These are phyloP conservation scores for Chimonanthus salicifolius DNA, from an alignment of 164 flowering plant species.

Conservation along the genomic window DNA sequence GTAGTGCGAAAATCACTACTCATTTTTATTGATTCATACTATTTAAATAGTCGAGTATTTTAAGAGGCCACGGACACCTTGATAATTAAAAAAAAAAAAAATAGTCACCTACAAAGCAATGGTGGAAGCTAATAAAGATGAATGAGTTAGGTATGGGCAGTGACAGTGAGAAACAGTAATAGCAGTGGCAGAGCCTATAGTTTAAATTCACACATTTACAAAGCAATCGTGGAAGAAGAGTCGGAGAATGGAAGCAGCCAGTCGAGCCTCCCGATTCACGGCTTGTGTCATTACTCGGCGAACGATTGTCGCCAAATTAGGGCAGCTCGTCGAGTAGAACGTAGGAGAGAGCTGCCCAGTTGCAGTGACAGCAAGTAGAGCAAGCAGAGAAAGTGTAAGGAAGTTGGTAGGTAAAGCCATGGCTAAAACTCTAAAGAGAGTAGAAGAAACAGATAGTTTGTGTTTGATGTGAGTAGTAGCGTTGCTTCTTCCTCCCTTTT, in stretches of 20 bases:
- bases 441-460: background rate
- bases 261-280: conserved; percentile 10
- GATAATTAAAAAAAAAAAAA: too few relatives aligned
- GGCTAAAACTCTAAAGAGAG: background rate
- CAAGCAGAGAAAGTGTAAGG: conserved; percentile 9
- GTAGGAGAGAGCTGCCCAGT: conserved; percentile 43
- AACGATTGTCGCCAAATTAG: conserved; percentile 32
- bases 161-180: too few relatives aligned
- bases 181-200: too few relatives aligned
- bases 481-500: background rate
- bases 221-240: conserved; percentile 30
- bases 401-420: background rate
- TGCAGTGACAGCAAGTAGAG: conserved; percentile 10
- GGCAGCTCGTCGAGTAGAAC: conserved; percentile 41
- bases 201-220: conserved; percentile 14
- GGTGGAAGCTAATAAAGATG: too few relatives aligned
- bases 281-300: conserved; percentile 32
- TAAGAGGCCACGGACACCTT: too few relatives aligned
- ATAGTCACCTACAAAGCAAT: too few relatives aligned
- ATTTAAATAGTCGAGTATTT: too few relatives aligned
- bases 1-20: too few relatives aligned
- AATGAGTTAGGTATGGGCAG: too few relatives aligned
- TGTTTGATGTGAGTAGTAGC: background rate
- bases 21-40: too few relatives aligned
- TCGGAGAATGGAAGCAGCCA: conserved; percentile 26